These are phyloP conservation scores for Luvunga scandens DNA, from an alignment of 345 rosid genomes.

Conservation along the genomic window DNA sequence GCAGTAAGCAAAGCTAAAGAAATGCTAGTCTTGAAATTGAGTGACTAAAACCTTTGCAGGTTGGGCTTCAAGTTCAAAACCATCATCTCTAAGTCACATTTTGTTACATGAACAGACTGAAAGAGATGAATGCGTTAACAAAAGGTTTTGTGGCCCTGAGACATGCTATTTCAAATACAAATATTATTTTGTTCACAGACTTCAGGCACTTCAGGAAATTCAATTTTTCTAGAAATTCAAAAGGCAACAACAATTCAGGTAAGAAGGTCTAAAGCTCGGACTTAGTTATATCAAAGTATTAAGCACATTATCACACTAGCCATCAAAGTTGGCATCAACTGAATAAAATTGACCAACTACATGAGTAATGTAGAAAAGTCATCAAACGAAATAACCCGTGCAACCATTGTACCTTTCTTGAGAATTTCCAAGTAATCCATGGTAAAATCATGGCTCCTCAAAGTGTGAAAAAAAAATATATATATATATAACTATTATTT, in stretches of 20 bases:
- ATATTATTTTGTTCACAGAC: neutral
- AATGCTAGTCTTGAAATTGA: neutral
- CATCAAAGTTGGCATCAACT: neutral
- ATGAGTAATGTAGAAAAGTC: neutral
- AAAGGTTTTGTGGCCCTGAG: neutral
- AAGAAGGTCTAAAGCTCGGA: conserved; percentile 2
- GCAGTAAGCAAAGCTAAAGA: neutral
- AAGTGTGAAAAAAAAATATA: neutral
- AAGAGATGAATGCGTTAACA: neutral
- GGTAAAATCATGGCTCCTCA: neutral
- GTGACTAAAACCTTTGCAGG: neutral
- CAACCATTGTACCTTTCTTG: neutral
- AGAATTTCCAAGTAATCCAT: neutral
- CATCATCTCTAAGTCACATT: neutral
- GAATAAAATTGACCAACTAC: neutral
- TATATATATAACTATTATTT: neutral
- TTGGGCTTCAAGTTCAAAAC: neutral
- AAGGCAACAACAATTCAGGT: neutral
- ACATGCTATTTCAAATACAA: neutral
- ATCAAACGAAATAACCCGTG: neutral
- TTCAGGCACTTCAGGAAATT: neutral
- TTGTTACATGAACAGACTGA: neutral
- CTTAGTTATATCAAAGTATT: neutral
- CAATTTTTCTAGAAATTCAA: neutral
- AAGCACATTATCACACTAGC: neutral